Percentiles rank a stretch among this genome's conserved stretches.
Conservation (phyloP, 495 filamentous ascomycete genomes). For the Talaromyces thailandensis region DNA sequence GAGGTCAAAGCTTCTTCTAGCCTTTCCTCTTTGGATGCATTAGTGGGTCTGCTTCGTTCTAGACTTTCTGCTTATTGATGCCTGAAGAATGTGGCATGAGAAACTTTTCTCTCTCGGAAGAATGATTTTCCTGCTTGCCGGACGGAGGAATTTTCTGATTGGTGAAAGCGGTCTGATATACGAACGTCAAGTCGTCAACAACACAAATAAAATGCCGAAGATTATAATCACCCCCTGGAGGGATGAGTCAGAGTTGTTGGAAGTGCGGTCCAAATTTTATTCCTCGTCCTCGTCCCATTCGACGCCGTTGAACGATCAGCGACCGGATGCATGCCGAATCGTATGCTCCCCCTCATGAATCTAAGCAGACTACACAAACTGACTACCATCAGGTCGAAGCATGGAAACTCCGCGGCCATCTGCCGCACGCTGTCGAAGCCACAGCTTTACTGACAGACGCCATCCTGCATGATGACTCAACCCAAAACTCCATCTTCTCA, state of each 20-base stretch:
- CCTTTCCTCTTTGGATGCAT: neutral
- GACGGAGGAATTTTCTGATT: neutral
- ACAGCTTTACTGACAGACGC: constrained; percentile 71
- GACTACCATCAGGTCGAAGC: constrained; percentile 31
- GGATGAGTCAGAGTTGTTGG: constrained; percentile 51
- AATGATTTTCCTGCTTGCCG: neutral
- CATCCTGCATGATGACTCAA: constrained; percentile 54
- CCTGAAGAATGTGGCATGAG: neutral
- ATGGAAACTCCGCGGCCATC: constrained; percentile 60
- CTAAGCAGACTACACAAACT: neutral
- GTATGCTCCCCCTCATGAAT: constrained; percentile 20
- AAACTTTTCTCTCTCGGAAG: neutral
- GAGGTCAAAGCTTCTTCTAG: neutral
- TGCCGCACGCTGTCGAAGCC: constrained; percentile 74
- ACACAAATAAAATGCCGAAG: constrained; percentile 49
- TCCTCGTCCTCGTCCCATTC: constrained; percentile 19
- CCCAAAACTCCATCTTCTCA: constrained; percentile 41
- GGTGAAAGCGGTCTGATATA: neutral
- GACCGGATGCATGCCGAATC: constrained; percentile 34
- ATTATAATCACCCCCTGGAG: constrained; percentile 79
- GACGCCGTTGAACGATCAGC: constrained; percentile 19
- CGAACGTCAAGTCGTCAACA: neutral
- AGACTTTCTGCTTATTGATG: neutral
- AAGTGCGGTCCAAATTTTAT: constrained; percentile 61
- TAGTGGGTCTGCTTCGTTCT: neutral